These are phyloP conservation scores for Candida vaughaniae DNA, from an alignment of 805 yeast species.

Conservation along the genomic window DNA sequence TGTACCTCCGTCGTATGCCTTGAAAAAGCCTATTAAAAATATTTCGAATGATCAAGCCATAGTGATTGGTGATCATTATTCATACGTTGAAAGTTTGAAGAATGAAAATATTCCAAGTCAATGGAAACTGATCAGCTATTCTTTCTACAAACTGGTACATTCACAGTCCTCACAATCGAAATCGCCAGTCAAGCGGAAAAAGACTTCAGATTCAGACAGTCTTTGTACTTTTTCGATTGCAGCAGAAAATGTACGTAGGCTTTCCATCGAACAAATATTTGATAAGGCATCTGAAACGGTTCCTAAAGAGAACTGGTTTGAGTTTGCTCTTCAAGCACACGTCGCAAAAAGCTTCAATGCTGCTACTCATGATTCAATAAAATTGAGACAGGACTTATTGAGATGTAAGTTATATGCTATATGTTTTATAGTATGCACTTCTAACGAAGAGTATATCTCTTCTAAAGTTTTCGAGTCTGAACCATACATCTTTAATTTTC, in stretches of 20 bases:
- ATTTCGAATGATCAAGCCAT: conserved; percentile 12
- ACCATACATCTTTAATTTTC: conserved; percentile 62
- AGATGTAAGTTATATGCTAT: conserved; percentile 65
- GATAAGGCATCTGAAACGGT: conserved; percentile 56
- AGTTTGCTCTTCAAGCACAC: conserved; percentile 59
- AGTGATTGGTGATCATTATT: conserved; percentile 39
- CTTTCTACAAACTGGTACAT: conserved; percentile 28
- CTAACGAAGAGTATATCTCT: conserved; percentile 56
- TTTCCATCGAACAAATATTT: conserved; percentile 59
- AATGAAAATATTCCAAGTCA: conserved; percentile 8
- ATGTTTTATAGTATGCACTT: conserved; percentile 59
- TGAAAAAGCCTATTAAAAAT: not conserved
- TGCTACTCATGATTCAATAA: conserved; percentile 50
- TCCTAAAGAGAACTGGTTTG: conserved; percentile 65
- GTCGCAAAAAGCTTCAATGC: conserved; percentile 72
- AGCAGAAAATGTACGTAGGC: conserved; percentile 56
- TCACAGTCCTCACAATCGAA: conserved; percentile 2
- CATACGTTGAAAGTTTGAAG: conserved; percentile 40
- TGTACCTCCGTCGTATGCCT: conserved; percentile 29
- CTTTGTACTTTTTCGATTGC: conserved; percentile 49
- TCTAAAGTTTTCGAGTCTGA: conserved; percentile 70
- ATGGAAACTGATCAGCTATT: conserved; percentile 18
- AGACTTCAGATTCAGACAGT: not conserved
- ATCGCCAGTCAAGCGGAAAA: conserved; percentile 14
- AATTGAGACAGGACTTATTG: conserved; percentile 57